Conservation (phyloP, 2,329 filamentous ascomycete species). For the Sporothrix pallida region DNA sequence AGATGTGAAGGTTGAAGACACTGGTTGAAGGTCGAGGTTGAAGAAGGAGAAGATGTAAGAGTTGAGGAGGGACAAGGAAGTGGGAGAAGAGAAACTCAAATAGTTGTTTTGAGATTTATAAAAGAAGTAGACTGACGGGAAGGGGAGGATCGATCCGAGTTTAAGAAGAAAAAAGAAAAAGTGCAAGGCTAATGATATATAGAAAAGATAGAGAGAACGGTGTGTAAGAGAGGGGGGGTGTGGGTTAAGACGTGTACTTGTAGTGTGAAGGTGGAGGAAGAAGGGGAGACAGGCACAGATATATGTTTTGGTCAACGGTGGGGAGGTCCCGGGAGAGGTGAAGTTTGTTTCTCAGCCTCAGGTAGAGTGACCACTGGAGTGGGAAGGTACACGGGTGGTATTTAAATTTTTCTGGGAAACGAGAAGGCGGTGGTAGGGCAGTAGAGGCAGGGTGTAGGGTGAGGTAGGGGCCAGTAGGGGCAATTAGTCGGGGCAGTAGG, state of each 20-base stretch:
- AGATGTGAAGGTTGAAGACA: neutral
- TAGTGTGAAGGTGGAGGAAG: conserved; percentile 9
- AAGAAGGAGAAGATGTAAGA: neutral
- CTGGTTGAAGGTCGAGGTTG: neutral
- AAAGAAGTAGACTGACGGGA: neutral
- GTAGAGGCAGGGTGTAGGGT: conserved; percentile 24
- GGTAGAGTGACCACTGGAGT: conserved; percentile 26
- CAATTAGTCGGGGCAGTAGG: neutral
- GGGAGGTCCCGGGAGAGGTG: conserved; percentile 24
- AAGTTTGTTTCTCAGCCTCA: conserved; percentile 37
- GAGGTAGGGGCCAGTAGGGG: neutral
- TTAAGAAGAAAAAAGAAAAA: conserved; percentile 18
- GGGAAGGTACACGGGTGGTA: conserved; percentile 30
- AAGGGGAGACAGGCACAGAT: conserved; percentile 23
- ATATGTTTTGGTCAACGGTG: conserved; percentile 35
- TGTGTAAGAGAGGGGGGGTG: conserved; percentile 26
- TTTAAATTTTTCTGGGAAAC: conserved; percentile 31
- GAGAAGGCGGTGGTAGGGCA: conserved; percentile 28
- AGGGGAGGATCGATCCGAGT: conserved; percentile 14
- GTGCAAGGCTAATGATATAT: conserved; percentile 1
- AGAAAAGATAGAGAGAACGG: neutral
- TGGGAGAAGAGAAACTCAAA: conserved; percentile 18
- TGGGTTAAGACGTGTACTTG: neutral
- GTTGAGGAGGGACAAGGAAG: conserved; percentile 1
- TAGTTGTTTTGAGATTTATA: conserved; percentile 22